These are phyloP conservation scores for Cairneyella variabilis DNA, from an alignment of 495 filamentous ascomycete genomes.

Conservation along the genomic window DNA sequence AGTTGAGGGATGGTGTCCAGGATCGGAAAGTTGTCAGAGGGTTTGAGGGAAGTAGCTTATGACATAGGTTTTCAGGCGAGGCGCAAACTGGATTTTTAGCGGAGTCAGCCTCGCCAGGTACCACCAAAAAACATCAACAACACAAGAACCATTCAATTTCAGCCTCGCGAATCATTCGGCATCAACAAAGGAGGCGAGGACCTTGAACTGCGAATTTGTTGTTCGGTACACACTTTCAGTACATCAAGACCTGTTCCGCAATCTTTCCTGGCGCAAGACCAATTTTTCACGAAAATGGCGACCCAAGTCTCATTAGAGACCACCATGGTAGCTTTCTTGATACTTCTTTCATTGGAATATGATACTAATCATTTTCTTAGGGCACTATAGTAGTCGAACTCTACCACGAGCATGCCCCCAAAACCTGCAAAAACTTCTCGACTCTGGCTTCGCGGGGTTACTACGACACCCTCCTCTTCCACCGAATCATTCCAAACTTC, in stretches of 20 bases:
- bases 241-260: too few relatives aligned
- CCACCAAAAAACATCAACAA: conserved; percentile 11
- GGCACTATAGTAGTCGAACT: conserved; percentile 85
- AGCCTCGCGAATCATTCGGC: neutral
- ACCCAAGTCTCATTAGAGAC: conserved; percentile 76
- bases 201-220: too few relatives aligned
- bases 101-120: conserved; percentile 17
- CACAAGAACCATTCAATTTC: neutral
- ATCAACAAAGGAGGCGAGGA: too few relatives aligned
- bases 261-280: conserved; percentile 1
- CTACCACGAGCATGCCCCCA: conserved; percentile 76
- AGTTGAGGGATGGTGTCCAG: neutral
- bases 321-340: conserved; percentile 63
- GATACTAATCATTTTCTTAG: conserved; percentile 33
- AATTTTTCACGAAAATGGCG: conserved; percentile 57
- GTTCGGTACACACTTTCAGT: too few relatives aligned
- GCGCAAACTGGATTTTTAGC: conserved; percentile 3
- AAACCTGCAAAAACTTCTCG: conserved; percentile 86
- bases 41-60: neutral
- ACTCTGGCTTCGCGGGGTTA: conserved; percentile 76
- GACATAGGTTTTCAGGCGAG: conserved; percentile 2
- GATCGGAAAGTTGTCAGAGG: neutral
- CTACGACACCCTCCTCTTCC: conserved; percentile 82
- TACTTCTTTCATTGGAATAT: neutral
- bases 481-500: conserved; percentile 93